Evolutionary conservation across 2,329 filamentous ascomycete species (phyloP), one percentile per base, ranked within the genome.

Genomic region (Basipetospora chlamydospora): DNA sequence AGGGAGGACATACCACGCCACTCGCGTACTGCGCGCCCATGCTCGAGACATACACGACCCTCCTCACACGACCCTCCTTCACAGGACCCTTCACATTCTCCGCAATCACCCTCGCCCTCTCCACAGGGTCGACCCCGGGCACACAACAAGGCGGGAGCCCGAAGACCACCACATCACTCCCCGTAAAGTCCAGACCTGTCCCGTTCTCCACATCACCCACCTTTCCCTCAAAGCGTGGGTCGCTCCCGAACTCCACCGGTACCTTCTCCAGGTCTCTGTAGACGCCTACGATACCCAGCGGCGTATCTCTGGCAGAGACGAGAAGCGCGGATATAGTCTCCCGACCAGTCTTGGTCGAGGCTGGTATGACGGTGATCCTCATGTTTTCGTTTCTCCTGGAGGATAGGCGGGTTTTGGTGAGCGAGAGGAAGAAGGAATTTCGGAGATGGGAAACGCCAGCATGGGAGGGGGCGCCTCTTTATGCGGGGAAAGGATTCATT

Each of bases 111-210:
- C 16, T 26, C 12, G 33, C 33, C 7, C 13, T n/a, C 9, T 13
- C 4, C 8, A 39, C 16, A 2, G 40, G 43, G 4, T 48, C 51
- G 33, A 45, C 47, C n/a, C 52, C 40, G 15, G 40, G 41, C 9
- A 44, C 25, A 7, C 37, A 45, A 6, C 23, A 18, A 6, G 33
- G 52, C 1, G 55, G 55, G 2, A 53, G 52, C 18, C 54, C 41
- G 26, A 55, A 55, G 29, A 58, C 45, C n/a, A 58, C 47, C 4
- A 45, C 52, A 21, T 54, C 46, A 3, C 51, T 52, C 10, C 35
- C 39, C 5, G 39, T 34, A 28, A 58, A 55, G 28, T 55, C 43
- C 8, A 58, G 46, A 2, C 43, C 44, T 0, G 15, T 28, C 1
- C 44, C 49, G 2, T 44, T 35, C 9, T 38, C 42, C 7, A 56